Evolutionary conservation across 108 stramenopile species (phyloP), one percentile per base, ranked within the genome.

Genomic region (Asterionellopsis glacialis): DNA sequence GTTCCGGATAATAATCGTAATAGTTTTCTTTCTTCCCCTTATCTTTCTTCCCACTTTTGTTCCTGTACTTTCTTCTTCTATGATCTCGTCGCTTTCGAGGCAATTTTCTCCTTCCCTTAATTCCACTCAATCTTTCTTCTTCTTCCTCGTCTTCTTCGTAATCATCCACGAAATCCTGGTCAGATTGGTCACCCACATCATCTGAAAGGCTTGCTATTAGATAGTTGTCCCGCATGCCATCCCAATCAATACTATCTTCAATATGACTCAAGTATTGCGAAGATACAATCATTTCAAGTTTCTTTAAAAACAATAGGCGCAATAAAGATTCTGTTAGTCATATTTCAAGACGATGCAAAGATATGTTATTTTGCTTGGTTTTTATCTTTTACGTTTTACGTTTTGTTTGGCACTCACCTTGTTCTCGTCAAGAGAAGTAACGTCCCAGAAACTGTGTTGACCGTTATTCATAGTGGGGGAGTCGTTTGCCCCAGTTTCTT

Each of bases 191-290:
- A 5, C 7, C 33, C 33, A 33, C 14, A 22, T 53, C 52, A 15
- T 53, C 9, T 25, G 56, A 57, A 57, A 25, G 41, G 13, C 15
- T 57, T 11, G 56, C 56, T 41, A 57, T 57, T 22, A 57, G 5
- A 16, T 57, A 57, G 28, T 16, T 26, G 26, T 57, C 56, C 33
- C 25, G 56, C 16, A 57, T 15, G 13, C 10, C 25, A 4, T 57
- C 56, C 56, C 56, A 57, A 22, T 57, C 56, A 13, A 57, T 42
- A 41, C 33, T 57, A 9, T 57, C 40, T 57, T 16, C 40, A 45
- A 22, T 2, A 5, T 9, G n/a, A 16, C 7, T 6, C 7, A 15
- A n/a, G 6, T 48, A 9, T 48, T 48, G 47, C 5, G 21, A 19
- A 48, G 47, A 2, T 48, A 53, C 21, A 21, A 42, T 57, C 40